Conservation (phyloP, 1,284 basidiomycete species). For the Ceratobasidium sp. region DNA sequence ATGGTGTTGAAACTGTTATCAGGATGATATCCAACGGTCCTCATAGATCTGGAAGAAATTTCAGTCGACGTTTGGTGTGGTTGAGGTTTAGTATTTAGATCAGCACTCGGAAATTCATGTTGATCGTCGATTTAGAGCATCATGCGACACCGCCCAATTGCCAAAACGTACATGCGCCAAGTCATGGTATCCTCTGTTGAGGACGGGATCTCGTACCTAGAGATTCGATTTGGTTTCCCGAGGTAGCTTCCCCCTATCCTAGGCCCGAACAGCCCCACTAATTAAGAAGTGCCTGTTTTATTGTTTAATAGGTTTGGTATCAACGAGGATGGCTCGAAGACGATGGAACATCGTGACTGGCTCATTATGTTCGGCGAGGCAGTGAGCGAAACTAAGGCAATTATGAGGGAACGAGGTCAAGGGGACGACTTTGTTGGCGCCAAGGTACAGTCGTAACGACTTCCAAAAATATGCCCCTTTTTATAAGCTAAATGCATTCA, state of each 20-base stretch:
- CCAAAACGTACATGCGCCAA: conserved; percentile 68
- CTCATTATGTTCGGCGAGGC: conserved; percentile 57
- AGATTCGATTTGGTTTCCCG: conserved; percentile 75
- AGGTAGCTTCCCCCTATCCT: conserved; percentile 56
- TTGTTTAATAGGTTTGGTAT: conserved; percentile 54
- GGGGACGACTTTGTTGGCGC: conserved; percentile 73
- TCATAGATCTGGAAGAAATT: conserved; percentile 80
- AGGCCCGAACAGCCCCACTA: conserved; percentile 56
- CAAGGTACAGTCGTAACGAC: conserved; percentile 60
- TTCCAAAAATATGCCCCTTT: neutral
- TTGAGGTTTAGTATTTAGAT: conserved; percentile 58
- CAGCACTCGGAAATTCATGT: neutral
- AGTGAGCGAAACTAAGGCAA: conserved; percentile 66
- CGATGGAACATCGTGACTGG: conserved; percentile 33
- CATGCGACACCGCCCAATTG: conserved; percentile 69
- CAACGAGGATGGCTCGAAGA: conserved; percentile 6
- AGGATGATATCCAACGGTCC: no score
- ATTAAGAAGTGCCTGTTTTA: conserved; percentile 63
- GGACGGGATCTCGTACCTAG: conserved; percentile 80
- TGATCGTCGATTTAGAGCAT: conserved; percentile 60
- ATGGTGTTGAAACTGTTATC: neutral
- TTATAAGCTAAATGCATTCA: neutral
- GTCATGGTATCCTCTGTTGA: conserved; percentile 73
- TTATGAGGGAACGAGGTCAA: conserved; percentile 65
- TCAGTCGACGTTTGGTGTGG: conserved; percentile 64